These are phyloP conservation scores for Gastrolobium bilobum DNA, from an alignment of 306 rosid species.

Conservation along the genomic window DNA sequence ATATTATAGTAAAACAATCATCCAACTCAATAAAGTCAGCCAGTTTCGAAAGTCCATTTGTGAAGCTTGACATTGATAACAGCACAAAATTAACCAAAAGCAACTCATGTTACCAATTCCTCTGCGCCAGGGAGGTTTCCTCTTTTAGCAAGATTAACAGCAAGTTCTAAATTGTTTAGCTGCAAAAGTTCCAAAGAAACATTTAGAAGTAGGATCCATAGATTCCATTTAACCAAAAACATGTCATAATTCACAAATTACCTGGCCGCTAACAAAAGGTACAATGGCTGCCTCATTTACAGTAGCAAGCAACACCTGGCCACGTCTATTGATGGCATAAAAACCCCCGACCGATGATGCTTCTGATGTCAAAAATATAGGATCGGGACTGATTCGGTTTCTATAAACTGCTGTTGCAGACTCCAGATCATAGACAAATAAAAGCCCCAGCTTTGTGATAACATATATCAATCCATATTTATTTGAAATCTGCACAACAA, in stretches of 20 bases:
- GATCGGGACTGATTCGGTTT: constrained; percentile 80
- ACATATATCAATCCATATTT: constrained; percentile 75
- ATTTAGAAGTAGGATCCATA: background rate
- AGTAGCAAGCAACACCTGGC: constrained; percentile 78
- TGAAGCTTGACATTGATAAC: constrained; percentile 2
- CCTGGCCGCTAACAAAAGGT: constrained; percentile 73
- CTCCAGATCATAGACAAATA: constrained; percentile 79
- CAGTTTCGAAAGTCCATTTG: constrained; percentile 8
- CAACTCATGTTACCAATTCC: constrained; percentile 59
- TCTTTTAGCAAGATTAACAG: constrained; percentile 73
- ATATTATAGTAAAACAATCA: background rate
- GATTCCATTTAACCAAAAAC: background rate
- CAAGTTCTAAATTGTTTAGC: constrained; percentile 76
- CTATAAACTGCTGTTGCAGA: constrained; percentile 79
- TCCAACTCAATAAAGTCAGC: constrained; percentile 27
- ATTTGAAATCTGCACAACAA: constrained; percentile 58
- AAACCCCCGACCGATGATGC: constrained; percentile 72
- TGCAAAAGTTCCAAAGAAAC: constrained; percentile 48
- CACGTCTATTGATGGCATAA: constrained; percentile 73
- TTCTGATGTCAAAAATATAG: constrained; percentile 76
- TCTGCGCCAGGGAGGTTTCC: constrained; percentile 79
- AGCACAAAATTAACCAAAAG: constrained; percentile 14
- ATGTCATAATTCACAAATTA: constrained; percentile 39
- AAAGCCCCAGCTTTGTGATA: constrained; percentile 77
- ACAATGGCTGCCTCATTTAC: constrained; percentile 72